Base-by-base conservation (phyloP, 805 yeast genomes). In the Wickerhamiella azyma region DNA sequence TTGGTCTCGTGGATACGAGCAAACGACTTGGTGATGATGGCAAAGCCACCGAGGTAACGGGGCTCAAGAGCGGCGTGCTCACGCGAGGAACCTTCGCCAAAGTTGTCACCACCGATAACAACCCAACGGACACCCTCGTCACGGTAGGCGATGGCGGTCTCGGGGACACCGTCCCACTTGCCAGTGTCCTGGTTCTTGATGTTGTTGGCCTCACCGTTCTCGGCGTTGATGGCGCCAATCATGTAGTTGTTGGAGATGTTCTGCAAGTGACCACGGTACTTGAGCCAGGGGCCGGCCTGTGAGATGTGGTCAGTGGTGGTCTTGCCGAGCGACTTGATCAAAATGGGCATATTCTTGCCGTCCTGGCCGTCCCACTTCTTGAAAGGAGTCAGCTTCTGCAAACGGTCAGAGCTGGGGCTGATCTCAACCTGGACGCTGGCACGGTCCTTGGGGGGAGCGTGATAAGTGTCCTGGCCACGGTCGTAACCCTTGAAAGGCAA, bases 231-330 rank as follows among this genome's bases (percentile, higher is more conserved):
- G 57, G 97, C 97, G 75, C 98, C 98, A 75, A 89, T 89, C 95
- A 89, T 88, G 74, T 92, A 89, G 77, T 92, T 89, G 79, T 89
- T 86, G 57, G 96, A 86, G 65, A 89, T 92, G 81, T 89, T 89
- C 75, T 86, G 89, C 74, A 89, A 77, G 75, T 89, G 98, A 71
- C 98, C 98, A 77, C 96, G 85, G 89, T 89, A 89, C 75, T 89
- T 89, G 77, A 89, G 83, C 98, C 98, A 89, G 65, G 97, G 96
- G 72, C 98, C 98, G 65, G 98, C 98, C 94, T 85, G 88, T 62
- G 97, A 89, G 63, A 89, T 89, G 74, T 89, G 98, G 74, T 89
- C 98, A 59, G 98, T 89, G 61, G 98, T 89, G 67, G 96, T 88
- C 78, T 89, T 89, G 73, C 96, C 97, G 53, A 81, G 73, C 57